Conservation (phyloP, 768 basidiomycete genomes). For the Tylopilus cervinicoccineus region DNA sequence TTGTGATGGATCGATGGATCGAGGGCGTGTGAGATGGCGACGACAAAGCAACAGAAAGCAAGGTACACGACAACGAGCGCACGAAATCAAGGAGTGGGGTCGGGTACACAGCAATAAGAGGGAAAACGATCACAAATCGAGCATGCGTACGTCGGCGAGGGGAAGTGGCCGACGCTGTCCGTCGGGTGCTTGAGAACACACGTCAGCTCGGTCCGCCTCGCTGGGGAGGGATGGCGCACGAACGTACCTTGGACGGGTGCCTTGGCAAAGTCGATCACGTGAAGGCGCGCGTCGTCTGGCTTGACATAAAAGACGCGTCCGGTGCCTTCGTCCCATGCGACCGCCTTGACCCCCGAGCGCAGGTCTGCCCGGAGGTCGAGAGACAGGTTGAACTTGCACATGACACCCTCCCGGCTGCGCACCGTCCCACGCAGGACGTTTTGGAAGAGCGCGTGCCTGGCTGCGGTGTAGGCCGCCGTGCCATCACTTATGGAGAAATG, state of each 20-base stretch:
- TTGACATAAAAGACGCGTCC: conserved; percentile 55
- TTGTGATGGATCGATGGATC: too few species aligned
- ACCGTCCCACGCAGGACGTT: conserved; percentile 19
- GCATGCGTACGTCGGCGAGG: conserved; percentile 30
- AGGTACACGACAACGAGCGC: background rate
- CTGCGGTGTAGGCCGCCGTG: conserved; percentile 18
- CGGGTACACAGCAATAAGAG: background rate
- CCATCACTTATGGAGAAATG: conserved; percentile 36
- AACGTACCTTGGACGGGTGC: conserved; percentile 32
- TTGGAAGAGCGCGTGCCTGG: conserved; percentile 18
- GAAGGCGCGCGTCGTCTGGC: conserved; percentile 36
- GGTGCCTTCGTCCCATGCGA: conserved; percentile 64
- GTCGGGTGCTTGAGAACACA: conserved; percentile 27
- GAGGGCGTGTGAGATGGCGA: background rate
- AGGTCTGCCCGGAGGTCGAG: conserved; percentile 16
- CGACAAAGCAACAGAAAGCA: conserved; percentile 3
- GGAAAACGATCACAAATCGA: conserved; percentile 22
- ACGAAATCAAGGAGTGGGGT: too few species aligned
- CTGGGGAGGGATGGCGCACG: too few species aligned
- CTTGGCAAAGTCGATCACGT: conserved; percentile 47
- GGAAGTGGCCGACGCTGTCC: conserved; percentile 31
- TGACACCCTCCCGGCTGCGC: conserved; percentile 14
- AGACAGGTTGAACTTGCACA: conserved; percentile 25
- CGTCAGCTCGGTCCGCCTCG: background rate
- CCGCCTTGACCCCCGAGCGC: conserved; percentile 38